Percentiles rank a stretch among this genome's conserved stretches.
Conservation (phyloP, 1,139 yeast genomes). For the Yamadazyma dushanensis region DNA sequence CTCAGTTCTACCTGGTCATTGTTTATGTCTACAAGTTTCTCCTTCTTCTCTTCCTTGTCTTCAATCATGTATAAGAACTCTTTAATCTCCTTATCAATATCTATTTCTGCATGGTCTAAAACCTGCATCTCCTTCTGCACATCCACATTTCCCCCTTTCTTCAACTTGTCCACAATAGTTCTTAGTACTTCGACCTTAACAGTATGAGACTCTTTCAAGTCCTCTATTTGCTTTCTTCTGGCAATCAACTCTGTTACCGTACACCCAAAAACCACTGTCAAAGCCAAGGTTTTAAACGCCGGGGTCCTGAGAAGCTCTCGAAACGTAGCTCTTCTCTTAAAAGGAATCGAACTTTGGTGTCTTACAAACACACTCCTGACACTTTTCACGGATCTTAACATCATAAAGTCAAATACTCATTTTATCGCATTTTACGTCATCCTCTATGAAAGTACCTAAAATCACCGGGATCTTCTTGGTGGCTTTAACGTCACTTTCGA, state of each 20-base stretch:
- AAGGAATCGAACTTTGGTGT: neutral
- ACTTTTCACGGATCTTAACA: too few species aligned
- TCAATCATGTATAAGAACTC: slow-evolving; percentile 34
- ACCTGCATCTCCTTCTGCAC: slow-evolving; percentile 37
- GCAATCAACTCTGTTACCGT: slow-evolving; percentile 41
- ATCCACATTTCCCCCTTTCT: slow-evolving; percentile 35
- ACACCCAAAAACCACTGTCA: slow-evolving; percentile 41
- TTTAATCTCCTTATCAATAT: slow-evolving; percentile 42
- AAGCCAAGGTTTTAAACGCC: slow-evolving; percentile 38
- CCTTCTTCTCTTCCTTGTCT: slow-evolving; percentile 14
- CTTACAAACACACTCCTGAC: neutral
- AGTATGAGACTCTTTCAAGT: slow-evolving; percentile 28
- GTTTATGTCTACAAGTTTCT: neutral
- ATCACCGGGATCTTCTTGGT: slow-evolving; percentile 36
- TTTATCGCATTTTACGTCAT: too few species aligned
- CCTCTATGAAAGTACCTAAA: slow-evolving; percentile 35
- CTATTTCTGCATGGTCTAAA: slow-evolving; percentile 38
- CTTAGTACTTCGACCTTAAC: slow-evolving; percentile 33
- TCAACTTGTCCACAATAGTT: slow-evolving; percentile 30
- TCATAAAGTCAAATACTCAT: too few species aligned
- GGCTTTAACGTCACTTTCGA: slow-evolving; percentile 29
- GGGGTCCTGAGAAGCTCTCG: slow-evolving; percentile 29
- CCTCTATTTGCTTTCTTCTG: slow-evolving; percentile 34
- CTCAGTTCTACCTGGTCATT: neutral
- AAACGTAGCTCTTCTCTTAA: slow-evolving; percentile 18